Base-by-base conservation (phyloP, 345 rosid genomes). In the Psidium friedrichsthalianum region DNA sequence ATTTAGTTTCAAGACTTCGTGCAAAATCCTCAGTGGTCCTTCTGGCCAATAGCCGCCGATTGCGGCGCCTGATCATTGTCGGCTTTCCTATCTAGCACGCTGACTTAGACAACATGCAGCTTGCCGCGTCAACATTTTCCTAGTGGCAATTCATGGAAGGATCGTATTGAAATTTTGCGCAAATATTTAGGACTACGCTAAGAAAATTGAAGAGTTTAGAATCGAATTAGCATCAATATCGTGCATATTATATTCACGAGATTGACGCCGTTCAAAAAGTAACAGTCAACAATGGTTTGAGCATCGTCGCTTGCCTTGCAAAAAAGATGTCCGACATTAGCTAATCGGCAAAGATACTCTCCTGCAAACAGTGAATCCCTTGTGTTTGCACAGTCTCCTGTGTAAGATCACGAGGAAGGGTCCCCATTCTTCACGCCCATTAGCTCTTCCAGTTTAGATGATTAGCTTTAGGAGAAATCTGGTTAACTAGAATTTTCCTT, bases 31-130 rank as follows among this genome's bases (percentile, higher is more conserved):
- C 14, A 59, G 32, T 13, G 27, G 3, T 8, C 11, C 8, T 56
- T 56, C 25, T 0, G 2, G 9, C 25, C 25, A 56, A 56, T 56
- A 21, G 20, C 2, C 56, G 6, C 20, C 6, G 54, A 13, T 14
- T 13, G 54, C 6, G 16, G 18, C 16, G 15, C 16, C 16, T 15
- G 54, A 5, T 12, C 69, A n/a, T n/a, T 0, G 1, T 32, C 0
- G 0, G 3, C 69, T 14, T 58, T 58, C 6, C 8, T 58, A 57
- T 57, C 1, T 58, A 1, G 2, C 69, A n/a, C 12, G 20, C 18
- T 59, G 16, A 27, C 3, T 15, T 59, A 8, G 40, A 59, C 27
- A 59, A 59, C 14, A 27, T 59, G 20, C 27, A 16, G 20, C 13
- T 3, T 4, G 14, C 8, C 36, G 14, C 20, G 3, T 59, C 2